Evolutionary conservation across 139 green algal species (phyloP), one percentile per base, ranked within the genome.

Genomic region (Nannochloris sp.): DNA sequence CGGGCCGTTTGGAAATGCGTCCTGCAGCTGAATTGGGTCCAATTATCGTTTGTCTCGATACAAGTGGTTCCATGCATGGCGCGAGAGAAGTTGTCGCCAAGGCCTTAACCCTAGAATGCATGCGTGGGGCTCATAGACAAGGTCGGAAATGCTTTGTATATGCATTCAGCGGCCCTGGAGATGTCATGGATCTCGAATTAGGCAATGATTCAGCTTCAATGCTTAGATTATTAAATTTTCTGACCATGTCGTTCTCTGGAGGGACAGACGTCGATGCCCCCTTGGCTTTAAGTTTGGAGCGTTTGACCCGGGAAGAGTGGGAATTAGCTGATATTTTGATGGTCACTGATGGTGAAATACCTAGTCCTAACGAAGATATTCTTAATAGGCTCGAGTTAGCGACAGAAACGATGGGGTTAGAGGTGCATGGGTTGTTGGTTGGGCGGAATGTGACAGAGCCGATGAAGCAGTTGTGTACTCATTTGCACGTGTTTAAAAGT

Each of bases 1-100:
- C 87, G 9, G 72, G 72, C 13, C 74, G 79, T 23, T 64, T 86
- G 64, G 89, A 96, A 73, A 81, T 95, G 44, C 85, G 90, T 6
- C 90, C 90, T 15, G 85, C 90, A 8, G 88, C 87, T 6, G 90
- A 96, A 72, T 74, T 89, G 62, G 90, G 90, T 0, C 90, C 90
- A 37, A 96, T 97, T 79, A 93, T 97, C 48, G 67, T 93, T 46
- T 97, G 90, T 69, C 76, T 97, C 15, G 90, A 97, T 74, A 97
- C 90, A 27, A 79, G 53, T 34, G 81, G 77, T 39, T 81, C 68
- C 12, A 90, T 90, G 83, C 14, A 44, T 23, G 59, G 59, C 25
- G 14, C 38, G 29, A 29, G 89, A 0, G 90, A 95, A 74, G 84
- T 75, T 7, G 89, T 97, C 45, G 90, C 90, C 45, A 97, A 97